Evolutionary conservation across 768 basidiomycete genomes (phyloP).

Genomic region (Tremella fuciformis): DNA sequence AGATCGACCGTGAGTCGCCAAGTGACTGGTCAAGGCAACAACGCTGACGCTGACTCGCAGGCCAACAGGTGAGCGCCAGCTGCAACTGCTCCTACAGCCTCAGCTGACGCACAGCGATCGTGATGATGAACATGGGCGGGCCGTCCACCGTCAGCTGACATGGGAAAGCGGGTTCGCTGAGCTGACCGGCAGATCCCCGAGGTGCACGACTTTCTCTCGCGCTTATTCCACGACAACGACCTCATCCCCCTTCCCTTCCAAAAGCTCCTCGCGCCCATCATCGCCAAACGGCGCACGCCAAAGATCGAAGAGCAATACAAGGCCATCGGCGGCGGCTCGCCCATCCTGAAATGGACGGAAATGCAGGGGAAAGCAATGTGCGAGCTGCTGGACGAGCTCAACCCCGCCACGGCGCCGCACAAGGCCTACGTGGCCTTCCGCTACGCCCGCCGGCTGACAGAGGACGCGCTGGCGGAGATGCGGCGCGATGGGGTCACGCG

Average conservation of each 20-base stretch:
- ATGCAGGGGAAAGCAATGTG: constrained; percentile 88
- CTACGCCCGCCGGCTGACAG: constrained; percentile 81
- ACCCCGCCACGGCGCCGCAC: constrained; percentile 88
- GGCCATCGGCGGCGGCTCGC: constrained; percentile 94
- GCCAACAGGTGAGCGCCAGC: background rate
- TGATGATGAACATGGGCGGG: constrained; percentile 99
- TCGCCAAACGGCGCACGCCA: constrained; percentile 84
- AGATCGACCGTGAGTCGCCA: background rate
- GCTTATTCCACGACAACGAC: constrained; percentile 85
- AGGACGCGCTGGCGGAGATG: constrained; percentile 77
- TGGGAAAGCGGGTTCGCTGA: background rate
- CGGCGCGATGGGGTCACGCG: constrained; percentile 83
- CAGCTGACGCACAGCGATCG: constrained; percentile 61
- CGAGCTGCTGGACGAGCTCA: constrained; percentile 85
- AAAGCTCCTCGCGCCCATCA: constrained; percentile 75
- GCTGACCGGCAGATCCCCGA: constrained; percentile 67
- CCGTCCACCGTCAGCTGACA: constrained; percentile 71
- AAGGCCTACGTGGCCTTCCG: constrained; percentile 95
- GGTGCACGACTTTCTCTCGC: constrained; percentile 86
- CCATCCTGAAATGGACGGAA: constrained; percentile 85
- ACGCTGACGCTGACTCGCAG: constrained; percentile 6
- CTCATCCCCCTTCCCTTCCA: constrained; percentile 95
- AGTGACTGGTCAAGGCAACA: no score
- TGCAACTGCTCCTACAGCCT: background rate
- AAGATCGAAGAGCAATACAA: constrained; percentile 91